Evolutionary conservation across 257 asterid species (phyloP).

Genomic region (Ehretia macrophylla): DNA sequence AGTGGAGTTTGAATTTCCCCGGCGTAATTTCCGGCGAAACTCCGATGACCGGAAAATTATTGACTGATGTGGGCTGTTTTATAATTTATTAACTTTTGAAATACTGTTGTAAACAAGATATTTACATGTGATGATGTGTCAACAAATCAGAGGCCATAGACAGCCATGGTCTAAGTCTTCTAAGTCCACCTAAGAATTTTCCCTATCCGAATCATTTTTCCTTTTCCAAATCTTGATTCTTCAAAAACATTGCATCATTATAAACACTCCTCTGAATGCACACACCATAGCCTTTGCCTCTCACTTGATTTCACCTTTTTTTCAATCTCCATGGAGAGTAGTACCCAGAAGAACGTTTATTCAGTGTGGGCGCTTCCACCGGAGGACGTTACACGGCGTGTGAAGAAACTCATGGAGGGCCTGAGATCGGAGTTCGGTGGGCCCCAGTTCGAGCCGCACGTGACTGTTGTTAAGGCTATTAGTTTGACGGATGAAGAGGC

Average conservation of each 20-base stretch:
- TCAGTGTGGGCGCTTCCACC: conserved; percentile 92
- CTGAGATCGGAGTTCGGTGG: conserved; percentile 81
- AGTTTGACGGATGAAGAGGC: conserved; percentile 70
- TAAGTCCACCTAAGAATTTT: no score
- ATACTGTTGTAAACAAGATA: no score
- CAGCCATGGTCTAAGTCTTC: no score
- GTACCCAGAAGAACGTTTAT: conserved; percentile 35
- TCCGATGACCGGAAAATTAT: no score
- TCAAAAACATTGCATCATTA: background rate
- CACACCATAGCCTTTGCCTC: background rate
- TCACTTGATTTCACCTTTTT: background rate
- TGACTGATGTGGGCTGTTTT: no score
- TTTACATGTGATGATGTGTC: no score
- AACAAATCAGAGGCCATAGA: no score
- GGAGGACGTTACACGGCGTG: conserved; percentile 52
- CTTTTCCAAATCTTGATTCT: no score
- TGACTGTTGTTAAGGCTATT: conserved; percentile 80
- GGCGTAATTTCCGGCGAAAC: no score
- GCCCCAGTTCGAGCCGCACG: conserved; percentile 88
- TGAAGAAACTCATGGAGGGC: conserved; percentile 71
- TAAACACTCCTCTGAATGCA: background rate
- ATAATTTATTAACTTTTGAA: no score
- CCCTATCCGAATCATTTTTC: no score
- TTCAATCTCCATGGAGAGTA: conserved; percentile 32
- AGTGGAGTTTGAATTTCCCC: no score